phyloP scores from a whole-genome alignment of 148 eudicot genomes.

The Dianthus caryophyllus region DNA sequence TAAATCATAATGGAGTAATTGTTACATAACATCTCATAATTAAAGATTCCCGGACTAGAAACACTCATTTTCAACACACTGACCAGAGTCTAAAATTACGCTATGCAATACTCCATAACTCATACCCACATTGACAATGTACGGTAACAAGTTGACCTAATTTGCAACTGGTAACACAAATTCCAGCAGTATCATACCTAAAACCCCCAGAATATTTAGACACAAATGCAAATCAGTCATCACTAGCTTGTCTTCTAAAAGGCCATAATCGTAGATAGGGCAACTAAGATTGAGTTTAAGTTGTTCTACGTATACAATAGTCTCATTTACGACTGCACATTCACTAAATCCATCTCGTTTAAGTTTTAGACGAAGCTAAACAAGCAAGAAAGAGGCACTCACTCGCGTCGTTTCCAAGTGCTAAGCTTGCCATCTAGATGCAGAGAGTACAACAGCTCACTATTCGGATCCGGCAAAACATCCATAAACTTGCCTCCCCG shows the following conservation, averaged over 20 bases:
- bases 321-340: no score
- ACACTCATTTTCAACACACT: background rate
- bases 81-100: background rate
- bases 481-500: conserved; percentile 85
- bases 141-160: background rate
- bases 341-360: no score
- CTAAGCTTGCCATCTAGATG: conserved; percentile 93
- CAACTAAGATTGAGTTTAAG: no score
- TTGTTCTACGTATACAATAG: no score
- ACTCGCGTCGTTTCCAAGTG: conserved; percentile 87
- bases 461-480: conserved; percentile 72
- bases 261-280: no score
- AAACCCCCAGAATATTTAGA: background rate
- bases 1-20: no score
- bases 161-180: background rate
- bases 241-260: no score
- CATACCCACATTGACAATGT: background rate
- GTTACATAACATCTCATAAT: background rate
- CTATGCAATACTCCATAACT: background rate
- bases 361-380: background rate
- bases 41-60: background rate
- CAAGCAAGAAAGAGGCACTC: conserved; percentile 23
- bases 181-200: background rate
- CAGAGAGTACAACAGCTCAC: conserved; percentile 58
- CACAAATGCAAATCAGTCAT: background rate